A percentile compares a stretch with the other conserved stretches of the same genome.
These are phyloP conservation scores for Penicillium canariense DNA, from an alignment of 495 filamentous ascomycete genomes.

Conservation along the genomic window DNA sequence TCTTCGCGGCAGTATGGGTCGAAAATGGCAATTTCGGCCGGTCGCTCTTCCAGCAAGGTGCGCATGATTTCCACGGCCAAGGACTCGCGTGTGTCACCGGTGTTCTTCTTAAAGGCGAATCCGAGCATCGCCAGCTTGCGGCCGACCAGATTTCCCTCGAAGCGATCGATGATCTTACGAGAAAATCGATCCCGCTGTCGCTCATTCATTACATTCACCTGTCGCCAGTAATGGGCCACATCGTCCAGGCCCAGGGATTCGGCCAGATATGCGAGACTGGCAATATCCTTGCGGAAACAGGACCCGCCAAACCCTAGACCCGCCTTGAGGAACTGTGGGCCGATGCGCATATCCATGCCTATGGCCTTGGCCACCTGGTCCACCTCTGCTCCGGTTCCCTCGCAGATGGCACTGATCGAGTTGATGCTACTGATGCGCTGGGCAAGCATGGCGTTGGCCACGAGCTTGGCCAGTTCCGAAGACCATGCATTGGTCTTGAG, in stretches of 20 bases:
- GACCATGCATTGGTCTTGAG: slow-evolving; percentile 76
- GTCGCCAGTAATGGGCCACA: slow-evolving; percentile 74
- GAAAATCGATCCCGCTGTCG: slow-evolving; percentile 69
- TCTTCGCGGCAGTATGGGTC: slow-evolving; percentile 62
- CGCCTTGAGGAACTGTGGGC: slow-evolving; percentile 71
- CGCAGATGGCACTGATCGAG: slow-evolving; percentile 76
- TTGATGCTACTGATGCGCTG: slow-evolving; percentile 86
- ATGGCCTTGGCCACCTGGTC: slow-evolving; percentile 69
- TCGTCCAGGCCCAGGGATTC: slow-evolving; percentile 67
- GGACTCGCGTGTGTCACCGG: slow-evolving; percentile 72
- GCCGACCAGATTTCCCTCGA: slow-evolving; percentile 65
- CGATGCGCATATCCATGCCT: slow-evolving; percentile 70
- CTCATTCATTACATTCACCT: slow-evolving; percentile 74
- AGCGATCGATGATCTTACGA: slow-evolving; percentile 58
- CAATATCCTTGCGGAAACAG: slow-evolving; percentile 81
- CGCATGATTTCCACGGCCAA: slow-evolving; percentile 67
- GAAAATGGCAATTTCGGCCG: slow-evolving; percentile 66
- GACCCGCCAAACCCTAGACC: slow-evolving; percentile 78
- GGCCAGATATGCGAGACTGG: slow-evolving; percentile 72
- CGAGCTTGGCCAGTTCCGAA: slow-evolving; percentile 76
- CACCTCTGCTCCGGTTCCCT: slow-evolving; percentile 72
- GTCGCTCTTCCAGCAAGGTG: slow-evolving; percentile 59
- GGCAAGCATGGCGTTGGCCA: slow-evolving; percentile 77
- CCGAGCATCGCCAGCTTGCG: slow-evolving; percentile 76
- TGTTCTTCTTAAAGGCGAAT: slow-evolving; percentile 81